Evolutionary conservation across 148 eudicot genomes (phyloP), one percentile per base, ranked within the genome.

Genomic region (Camellia granthamiana): DNA sequence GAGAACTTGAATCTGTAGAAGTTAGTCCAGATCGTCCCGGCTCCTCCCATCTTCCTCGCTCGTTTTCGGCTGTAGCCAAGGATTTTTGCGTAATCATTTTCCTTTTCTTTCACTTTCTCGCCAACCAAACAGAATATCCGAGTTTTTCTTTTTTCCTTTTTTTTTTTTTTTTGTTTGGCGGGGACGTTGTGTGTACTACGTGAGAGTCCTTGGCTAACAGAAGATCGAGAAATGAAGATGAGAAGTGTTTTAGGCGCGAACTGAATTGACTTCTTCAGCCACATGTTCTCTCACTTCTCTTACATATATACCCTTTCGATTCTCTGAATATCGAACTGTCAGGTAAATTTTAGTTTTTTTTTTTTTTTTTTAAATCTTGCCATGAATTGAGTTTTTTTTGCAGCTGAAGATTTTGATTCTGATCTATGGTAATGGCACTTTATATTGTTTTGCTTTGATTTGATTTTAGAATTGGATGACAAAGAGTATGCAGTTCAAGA

Each of bases 21-120:
- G 72, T 69, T 19, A 23, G 72, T 69, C 49, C 72, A 41, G 72
- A 69, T 43, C 72, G 71, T 44, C 72, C 72, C 72, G 51, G n/a
- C 72, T 69, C 49, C 72, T 69, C 19, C 51, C 18, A 14, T 69
- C 49, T 69, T 69, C 72, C 19, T 16, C 13, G 49, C 49, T 68
- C 72, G 16, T 41, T 68, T 42, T 13, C 44, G 18, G 46, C 72
- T 41, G 18, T 69, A 42, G 72, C 72, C 47, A 44, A 44, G 4
- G 72, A 69, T 69, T 41, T 69, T 69, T 42, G 72, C 49, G 49
- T 64, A 64, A 23, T 64, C 43, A 21, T 7, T 30, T 61, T 63
- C 10, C 67, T 21, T 21, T 63, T n/a, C 41, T 23, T 41, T 7
- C 41, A 30, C 13, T 30, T 64, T 23, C 43, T 23, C 30, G 15